Percentiles rank a stretch among this genome's conserved stretches.
These are phyloP conservation scores for Auxenochlorella pyrenoidosa DNA, from an alignment of 139 green algal species.

Conservation along the genomic window DNA sequence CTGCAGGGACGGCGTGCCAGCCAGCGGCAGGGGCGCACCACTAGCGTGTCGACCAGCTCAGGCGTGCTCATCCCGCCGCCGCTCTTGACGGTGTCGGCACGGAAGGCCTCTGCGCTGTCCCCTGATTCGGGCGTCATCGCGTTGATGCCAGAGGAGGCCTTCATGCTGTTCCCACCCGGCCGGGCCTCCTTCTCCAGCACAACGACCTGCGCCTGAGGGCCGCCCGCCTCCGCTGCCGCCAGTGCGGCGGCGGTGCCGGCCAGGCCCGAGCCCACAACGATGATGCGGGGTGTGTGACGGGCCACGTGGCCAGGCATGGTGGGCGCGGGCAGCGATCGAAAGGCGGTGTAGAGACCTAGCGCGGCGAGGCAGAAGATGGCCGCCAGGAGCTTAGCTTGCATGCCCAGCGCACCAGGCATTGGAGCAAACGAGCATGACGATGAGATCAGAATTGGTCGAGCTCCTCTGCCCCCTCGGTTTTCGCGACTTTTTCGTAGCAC, in stretches of 20 bases:
- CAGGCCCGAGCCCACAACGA: slow-evolving; percentile 72
- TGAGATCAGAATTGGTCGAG: too few species aligned
- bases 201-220: slow-evolving; percentile 41
- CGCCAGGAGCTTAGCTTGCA: background rate
- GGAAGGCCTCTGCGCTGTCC: slow-evolving; percentile 55
- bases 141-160: slow-evolving; percentile 82
- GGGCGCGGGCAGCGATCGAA: background rate
- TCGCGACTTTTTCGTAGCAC: background rate
- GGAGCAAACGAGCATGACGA: background rate
- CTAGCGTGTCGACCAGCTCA: slow-evolving; percentile 64
- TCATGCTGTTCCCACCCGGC: slow-evolving; percentile 78
- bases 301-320: background rate
- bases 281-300: slow-evolving; percentile 25
- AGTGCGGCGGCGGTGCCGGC: slow-evolving; percentile 65
- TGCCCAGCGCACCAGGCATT: slow-evolving; percentile 6
- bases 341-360: background rate
- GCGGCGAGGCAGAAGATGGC: background rate
- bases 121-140: slow-evolving; percentile 48
- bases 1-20: background rate
- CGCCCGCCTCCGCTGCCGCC: slow-evolving; percentile 16
- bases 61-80: slow-evolving; percentile 65
- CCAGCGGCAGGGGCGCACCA: slow-evolving; percentile 40
- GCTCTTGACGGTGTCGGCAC: slow-evolving; percentile 55
- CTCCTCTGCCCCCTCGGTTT: too few species aligned
- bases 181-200: slow-evolving; percentile 75